Conservation (phyloP, 495 filamentous ascomycete genomes). For the Umbilicaria muhlenbergii region DNA sequence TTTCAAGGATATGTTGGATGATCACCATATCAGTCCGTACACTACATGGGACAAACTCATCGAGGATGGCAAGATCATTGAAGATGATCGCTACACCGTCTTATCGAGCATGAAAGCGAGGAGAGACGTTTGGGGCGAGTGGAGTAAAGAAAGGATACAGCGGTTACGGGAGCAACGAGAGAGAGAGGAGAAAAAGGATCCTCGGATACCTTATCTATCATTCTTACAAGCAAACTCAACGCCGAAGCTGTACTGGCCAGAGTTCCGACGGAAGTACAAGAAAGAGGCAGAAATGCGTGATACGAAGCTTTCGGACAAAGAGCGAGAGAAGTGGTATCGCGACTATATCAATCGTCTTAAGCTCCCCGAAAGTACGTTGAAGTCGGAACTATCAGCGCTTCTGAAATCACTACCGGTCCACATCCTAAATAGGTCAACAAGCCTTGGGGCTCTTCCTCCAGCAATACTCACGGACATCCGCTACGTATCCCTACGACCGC, state of each 20-base stretch:
- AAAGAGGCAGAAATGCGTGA: conserved; percentile 72
- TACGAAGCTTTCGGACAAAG: conserved; percentile 60
- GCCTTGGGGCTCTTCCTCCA: conserved; percentile 47
- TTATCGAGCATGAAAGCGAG: conserved; percentile 66
- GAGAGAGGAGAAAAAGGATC: conserved; percentile 70
- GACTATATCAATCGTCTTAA: conserved; percentile 74
- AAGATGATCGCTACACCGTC: conserved; percentile 74
- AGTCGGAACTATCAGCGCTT: conserved; percentile 63
- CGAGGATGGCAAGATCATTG: conserved; percentile 65
- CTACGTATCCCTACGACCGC: conserved; percentile 61
- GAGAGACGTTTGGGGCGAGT: conserved; percentile 67
- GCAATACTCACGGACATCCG: conserved; percentile 58
- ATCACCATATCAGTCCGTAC: conserved; percentile 72
- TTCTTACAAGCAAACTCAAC: conserved; percentile 71
- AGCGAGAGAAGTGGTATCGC: conserved; percentile 80
- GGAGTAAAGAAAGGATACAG: conserved; percentile 60
- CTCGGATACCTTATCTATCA: conserved; percentile 64
- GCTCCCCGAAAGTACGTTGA: conserved; percentile 53
- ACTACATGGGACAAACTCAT: conserved; percentile 80
- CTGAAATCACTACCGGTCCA: conserved; percentile 53
- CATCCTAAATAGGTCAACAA: conserved; percentile 49
- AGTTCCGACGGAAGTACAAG: conserved; percentile 83
- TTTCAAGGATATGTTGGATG: conserved; percentile 76
- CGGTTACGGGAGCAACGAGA: conserved; percentile 53
- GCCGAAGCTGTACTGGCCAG: conserved; percentile 88